Conservation (phyloP, 1,284 basidiomycete genomes). For the Vanrija sp. region DNA sequence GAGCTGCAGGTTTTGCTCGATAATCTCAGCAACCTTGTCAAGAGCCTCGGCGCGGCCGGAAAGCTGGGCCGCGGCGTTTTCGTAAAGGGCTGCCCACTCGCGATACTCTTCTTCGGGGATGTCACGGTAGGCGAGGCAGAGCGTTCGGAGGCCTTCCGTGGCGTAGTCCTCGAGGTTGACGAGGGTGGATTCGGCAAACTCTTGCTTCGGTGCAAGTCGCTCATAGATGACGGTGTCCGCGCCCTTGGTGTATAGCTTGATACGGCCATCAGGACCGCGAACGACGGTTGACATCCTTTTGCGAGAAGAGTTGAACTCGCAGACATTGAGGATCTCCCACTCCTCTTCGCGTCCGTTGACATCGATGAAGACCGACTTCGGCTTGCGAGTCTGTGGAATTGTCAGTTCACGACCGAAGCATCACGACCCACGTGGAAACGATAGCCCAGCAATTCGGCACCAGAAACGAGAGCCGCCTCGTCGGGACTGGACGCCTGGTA, state of each 20-base stretch:
- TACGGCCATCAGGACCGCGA: constrained; percentile 78
- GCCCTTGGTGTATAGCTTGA: constrained; percentile 95
- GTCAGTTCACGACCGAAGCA: neutral
- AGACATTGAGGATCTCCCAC: constrained; percentile 91
- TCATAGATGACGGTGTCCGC: constrained; percentile 97
- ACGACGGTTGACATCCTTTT: constrained; percentile 98
- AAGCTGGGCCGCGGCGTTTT: constrained; percentile 87
- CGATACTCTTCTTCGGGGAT: constrained; percentile 85
- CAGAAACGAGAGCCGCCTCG: constrained; percentile 92
- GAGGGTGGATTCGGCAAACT: constrained; percentile 80
- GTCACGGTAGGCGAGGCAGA: constrained; percentile 93
- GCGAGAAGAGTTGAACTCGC: constrained; percentile 96
- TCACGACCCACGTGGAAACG: constrained; percentile 73
- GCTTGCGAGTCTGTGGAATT: constrained; percentile 76
- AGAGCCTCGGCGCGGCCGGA: constrained; percentile 89
- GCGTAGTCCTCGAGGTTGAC: constrained; percentile 96
- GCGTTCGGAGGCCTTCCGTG: constrained; percentile 90
- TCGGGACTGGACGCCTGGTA: constrained; percentile 98
- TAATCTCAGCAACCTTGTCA: constrained; percentile 90
- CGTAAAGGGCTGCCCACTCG: constrained; percentile 83
- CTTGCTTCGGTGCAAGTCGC: constrained; percentile 70
- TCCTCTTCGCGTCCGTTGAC: constrained; percentile 70
- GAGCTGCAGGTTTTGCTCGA: constrained; percentile 88
- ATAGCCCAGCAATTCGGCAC: constrained; percentile 88
- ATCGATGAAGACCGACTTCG: constrained; percentile 87